A percentile compares a stretch with the other conserved stretches of the same genome.
Evolutionary conservation across 1,284 basidiomycete species (phyloP).

Genomic region (Meripilus lineatus): DNA sequence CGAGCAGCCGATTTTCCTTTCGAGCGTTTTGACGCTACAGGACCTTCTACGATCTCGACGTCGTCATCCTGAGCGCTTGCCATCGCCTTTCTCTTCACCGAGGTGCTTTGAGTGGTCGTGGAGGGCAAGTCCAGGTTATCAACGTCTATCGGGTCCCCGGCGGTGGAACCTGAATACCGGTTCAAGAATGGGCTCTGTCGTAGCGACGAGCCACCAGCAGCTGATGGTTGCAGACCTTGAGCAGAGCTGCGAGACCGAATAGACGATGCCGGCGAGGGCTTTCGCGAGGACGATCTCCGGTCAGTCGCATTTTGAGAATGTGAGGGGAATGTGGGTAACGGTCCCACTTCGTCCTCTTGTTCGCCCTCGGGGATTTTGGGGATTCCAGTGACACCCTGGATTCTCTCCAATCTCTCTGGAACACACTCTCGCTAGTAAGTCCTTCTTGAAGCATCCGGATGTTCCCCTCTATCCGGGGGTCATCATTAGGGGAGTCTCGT

Average conservation of each 20-base stretch:
- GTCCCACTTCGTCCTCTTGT: conserved; percentile 22
- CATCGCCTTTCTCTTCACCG: conserved; percentile 56
- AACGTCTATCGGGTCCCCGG: conserved; percentile 27
- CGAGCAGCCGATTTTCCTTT: conserved; percentile 37
- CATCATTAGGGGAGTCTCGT: conserved; percentile 20
- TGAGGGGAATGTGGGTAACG: conserved; percentile 14
- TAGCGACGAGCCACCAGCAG: conserved; percentile 18
- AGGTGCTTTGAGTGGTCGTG: conserved; percentile 12
- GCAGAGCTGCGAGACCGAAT: conserved; percentile 24
- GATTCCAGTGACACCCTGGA: conserved; percentile 34
- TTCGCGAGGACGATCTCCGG: conserved; percentile 17
- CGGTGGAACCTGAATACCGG: conserved; percentile 29
- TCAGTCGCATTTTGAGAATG: conserved; percentile 5
- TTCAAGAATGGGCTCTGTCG: conserved; percentile 28
- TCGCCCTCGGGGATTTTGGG: conserved; percentile 26
- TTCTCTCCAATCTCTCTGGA: conserved; percentile 72
- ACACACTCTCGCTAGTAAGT: conserved; percentile 54
- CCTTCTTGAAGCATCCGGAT: conserved; percentile 62
- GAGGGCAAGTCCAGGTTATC: conserved; percentile 24
- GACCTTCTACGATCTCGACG: conserved; percentile 49
- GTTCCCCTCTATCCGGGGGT: conserved; percentile 37
- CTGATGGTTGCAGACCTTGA: conserved; percentile 9
- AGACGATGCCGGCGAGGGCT: conserved; percentile 29
- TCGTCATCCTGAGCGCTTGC: conserved; percentile 41
- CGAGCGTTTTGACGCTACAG: conserved; percentile 31